A percentile compares a stretch with the other conserved stretches of the same genome.
Evolutionary conservation across 208 protist species (phyloP).

Genomic region (Lotmaria passim): DNA sequence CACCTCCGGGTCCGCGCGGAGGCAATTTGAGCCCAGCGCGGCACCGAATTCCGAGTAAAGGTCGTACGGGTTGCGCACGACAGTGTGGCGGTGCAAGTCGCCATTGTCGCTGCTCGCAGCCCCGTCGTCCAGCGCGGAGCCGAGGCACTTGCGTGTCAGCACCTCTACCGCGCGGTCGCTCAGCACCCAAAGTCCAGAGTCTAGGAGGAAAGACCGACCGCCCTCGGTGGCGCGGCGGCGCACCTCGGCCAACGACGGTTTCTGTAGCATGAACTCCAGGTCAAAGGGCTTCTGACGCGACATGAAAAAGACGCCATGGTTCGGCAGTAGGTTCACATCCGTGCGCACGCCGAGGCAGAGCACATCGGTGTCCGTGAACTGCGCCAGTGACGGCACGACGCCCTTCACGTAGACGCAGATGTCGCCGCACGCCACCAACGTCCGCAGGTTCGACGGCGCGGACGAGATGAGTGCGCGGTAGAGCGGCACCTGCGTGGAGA

Average conservation of each 20-base stretch:
- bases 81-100: conserved; percentile 6
- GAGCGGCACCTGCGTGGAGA: conserved; percentile 42
- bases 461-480: conserved; percentile 24
- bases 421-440: conserved; percentile 51
- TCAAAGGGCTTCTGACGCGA: conserved; percentile 15
- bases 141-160: conserved; percentile 32
- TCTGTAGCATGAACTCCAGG: conserved; percentile 66
- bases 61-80: conserved; percentile 37
- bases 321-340: conserved; percentile 19
- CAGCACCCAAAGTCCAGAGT: conserved; percentile 58
- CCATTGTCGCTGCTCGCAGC: background rate
- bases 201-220: conserved; percentile 31
- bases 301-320: conserved; percentile 58
- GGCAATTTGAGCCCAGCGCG: conserved; percentile 32
- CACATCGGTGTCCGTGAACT: conserved; percentile 45
- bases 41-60: conserved; percentile 51
- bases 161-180: conserved; percentile 49
- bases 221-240: conserved; percentile 13
- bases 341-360: conserved; percentile 51
- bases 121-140: background rate
- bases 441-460: conserved; percentile 37
- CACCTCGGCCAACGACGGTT: conserved; percentile 42
- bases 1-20: conserved; percentile 7
- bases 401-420: conserved; percentile 33
- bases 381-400: conserved; percentile 7